Conservation (phyloP, 1,284 basidiomycete genomes). For the Gomphus sp. region DNA sequence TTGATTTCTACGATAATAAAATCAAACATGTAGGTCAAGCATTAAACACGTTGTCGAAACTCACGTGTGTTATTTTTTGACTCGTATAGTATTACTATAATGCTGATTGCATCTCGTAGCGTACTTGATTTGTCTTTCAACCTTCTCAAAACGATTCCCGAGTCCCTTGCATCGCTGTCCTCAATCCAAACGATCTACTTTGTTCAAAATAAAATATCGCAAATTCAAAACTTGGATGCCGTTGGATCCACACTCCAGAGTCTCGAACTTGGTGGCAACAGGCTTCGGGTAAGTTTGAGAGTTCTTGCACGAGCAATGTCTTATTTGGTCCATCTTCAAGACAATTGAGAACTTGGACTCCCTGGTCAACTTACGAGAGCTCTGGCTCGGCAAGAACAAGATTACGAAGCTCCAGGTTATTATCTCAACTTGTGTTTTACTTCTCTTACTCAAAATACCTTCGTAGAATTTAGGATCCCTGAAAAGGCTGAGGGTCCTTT, state of each 20-base stretch:
- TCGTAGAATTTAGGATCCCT: constrained; percentile 57
- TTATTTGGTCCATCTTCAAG: constrained; percentile 29
- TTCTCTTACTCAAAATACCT: constrained; percentile 12
- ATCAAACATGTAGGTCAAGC: constrained; percentile 66
- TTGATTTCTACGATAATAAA: constrained; percentile 96
- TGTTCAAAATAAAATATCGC: constrained; percentile 91
- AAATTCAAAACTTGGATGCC: constrained; percentile 57
- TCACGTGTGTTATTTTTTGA: constrained; percentile 49
- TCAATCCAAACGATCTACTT: constrained; percentile 80
- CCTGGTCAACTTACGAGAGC: constrained; percentile 76
- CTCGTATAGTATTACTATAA: background rate
- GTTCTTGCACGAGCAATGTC: background rate
- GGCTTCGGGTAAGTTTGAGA: constrained; percentile 56
- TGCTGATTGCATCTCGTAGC: constrained; percentile 21
- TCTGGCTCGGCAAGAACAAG: constrained; percentile 99
- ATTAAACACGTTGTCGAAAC: constrained; percentile 48
- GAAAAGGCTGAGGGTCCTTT: constrained; percentile 70
- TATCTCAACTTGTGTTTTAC: constrained; percentile 6
- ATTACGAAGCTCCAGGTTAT: constrained; percentile 76
- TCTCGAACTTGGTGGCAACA: constrained; percentile 90
- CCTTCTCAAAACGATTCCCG: constrained; percentile 67
- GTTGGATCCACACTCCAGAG: constrained; percentile 63
- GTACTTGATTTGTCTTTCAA: constrained; percentile 94
- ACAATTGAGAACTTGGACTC: constrained; percentile 84
- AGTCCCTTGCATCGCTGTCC: constrained; percentile 46